Evolutionary conservation across 2,329 filamentous ascomycete species (phyloP).

Genomic region (Lojkania enalia): DNA sequence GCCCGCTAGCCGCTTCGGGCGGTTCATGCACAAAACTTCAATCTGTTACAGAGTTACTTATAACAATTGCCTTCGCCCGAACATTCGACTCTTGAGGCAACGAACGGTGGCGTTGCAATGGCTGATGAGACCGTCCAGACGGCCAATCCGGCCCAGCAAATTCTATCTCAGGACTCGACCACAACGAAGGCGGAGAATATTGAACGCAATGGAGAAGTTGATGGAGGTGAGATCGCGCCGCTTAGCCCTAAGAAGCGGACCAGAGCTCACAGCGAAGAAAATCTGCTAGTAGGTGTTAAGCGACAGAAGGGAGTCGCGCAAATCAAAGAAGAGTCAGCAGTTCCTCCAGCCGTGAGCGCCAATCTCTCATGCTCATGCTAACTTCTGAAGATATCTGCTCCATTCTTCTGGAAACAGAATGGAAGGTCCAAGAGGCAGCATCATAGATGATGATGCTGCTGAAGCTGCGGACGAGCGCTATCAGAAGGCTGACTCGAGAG

Average conservation of each 20-base stretch:
- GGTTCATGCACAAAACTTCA: no score
- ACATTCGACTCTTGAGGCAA: no score
- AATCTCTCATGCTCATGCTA: neutral
- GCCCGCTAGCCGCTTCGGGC: no score
- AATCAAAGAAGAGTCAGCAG: conserved; percentile 70
- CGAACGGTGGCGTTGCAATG: neutral
- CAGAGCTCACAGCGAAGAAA: conserved; percentile 40
- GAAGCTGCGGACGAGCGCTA: conserved; percentile 56
- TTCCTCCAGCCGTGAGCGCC: conserved; percentile 1
- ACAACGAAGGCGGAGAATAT: conserved; percentile 47
- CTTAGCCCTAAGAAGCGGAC: conserved; percentile 40
- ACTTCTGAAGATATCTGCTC: conserved; percentile 33
- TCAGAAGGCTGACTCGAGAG: conserved; percentile 45
- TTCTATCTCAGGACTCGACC: conserved; percentile 42
- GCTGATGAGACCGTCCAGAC: conserved; percentile 3
- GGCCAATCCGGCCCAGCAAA: conserved; percentile 39
- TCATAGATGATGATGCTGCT: conserved; percentile 60
- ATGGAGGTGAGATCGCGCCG: conserved; percentile 34
- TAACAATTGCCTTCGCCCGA: no score
- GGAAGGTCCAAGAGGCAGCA: conserved; percentile 26
- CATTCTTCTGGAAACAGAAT: conserved; percentile 30
- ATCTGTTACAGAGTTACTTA: no score
- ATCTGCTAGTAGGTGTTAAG: conserved; percentile 21
- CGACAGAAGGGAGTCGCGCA: conserved; percentile 62
- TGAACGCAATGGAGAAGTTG: conserved; percentile 30